A percentile compares a stretch with the other conserved stretches of the same genome.
Conservation (phyloP, 2,329 filamentous ascomycete species). For the Eutypa lata region DNA sequence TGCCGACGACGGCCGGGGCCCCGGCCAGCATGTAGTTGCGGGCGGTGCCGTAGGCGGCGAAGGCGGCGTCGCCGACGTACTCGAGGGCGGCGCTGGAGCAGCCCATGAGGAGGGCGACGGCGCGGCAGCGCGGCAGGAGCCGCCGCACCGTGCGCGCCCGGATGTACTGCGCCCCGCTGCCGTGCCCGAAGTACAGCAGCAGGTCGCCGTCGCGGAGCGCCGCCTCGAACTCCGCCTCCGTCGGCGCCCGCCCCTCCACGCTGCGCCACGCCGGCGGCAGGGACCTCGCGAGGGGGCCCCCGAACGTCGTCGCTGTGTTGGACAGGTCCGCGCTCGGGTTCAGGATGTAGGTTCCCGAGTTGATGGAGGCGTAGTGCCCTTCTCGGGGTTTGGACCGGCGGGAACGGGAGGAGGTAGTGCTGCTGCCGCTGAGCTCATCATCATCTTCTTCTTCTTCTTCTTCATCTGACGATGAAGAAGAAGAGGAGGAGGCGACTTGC, state of each 20-base stretch:
- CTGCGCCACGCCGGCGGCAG: slow-evolving; percentile 70
- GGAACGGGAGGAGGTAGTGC: not conserved
- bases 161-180: slow-evolving; percentile 91
- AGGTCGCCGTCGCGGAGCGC: slow-evolving; percentile 66
- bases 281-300: slow-evolving; percentile 56
- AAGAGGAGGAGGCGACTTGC: slow-evolving; percentile 5
- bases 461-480: too few relatives aligned
- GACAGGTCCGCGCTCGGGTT: slow-evolving; percentile 85
- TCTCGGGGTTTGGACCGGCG: slow-evolving; percentile 26
- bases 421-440: slow-evolving; percentile 4
- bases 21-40: slow-evolving; percentile 91
- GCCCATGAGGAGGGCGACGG: slow-evolving; percentile 86
- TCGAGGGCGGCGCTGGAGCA: slow-evolving; percentile 53
- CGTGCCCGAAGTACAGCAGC: slow-evolving; percentile 93
- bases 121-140: slow-evolving; percentile 64
- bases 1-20: slow-evolving; percentile 82
- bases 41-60: slow-evolving; percentile 87
- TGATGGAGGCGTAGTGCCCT: slow-evolving; percentile 54
- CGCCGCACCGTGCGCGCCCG: slow-evolving; percentile 77
- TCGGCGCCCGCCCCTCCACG: slow-evolving; percentile 66
- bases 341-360: slow-evolving; percentile 72
- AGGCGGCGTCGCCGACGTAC: slow-evolving; percentile 31
- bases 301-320: slow-evolving; percentile 74
- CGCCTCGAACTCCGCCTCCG: slow-evolving; percentile 71
- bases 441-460: slow-evolving; percentile 1